A percentile compares a stretch with the other conserved stretches of the same genome.
Evolutionary conservation across 352 stramenopile species (phyloP).

Genomic region (Blastocystis hominis): DNA sequence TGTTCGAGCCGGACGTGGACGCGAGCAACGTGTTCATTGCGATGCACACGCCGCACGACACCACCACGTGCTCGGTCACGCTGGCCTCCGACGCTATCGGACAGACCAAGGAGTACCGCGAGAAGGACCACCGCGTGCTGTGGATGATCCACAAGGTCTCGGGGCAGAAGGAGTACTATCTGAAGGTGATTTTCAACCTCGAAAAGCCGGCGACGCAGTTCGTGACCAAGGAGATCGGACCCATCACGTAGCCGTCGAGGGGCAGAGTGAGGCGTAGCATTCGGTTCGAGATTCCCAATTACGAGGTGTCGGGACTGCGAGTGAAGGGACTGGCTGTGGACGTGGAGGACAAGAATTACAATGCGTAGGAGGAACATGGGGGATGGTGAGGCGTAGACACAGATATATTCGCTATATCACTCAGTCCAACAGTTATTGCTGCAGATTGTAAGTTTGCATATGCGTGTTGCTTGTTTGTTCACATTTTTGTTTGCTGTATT

Average conservation of each 20-base stretch:
- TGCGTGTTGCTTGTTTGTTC: conserved; percentile 6
- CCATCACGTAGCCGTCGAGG: not conserved
- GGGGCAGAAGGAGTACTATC: conserved; percentile 81
- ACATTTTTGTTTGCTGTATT: not conserved
- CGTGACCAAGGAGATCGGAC: conserved; percentile 19
- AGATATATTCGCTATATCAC: conserved; percentile 97
- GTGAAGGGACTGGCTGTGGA: conserved; percentile 92
- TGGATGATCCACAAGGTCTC: conserved; percentile 92
- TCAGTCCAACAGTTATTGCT: conserved; percentile 91
- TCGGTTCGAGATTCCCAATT: conserved; percentile 99
- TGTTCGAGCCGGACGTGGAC: conserved; percentile 61
- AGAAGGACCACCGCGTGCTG: conserved; percentile 83
- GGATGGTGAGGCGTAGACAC: conserved; percentile 64
- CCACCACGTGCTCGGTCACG: conserved; percentile 57
- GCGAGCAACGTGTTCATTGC: conserved; percentile 59
- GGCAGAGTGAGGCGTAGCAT: conserved; percentile 65
- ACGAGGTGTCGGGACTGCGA: conserved; percentile 93
- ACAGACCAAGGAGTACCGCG: conserved; percentile 84
- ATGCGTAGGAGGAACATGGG: conserved; percentile 66
- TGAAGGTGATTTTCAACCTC: conserved; percentile 79
- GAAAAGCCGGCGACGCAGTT: conserved; percentile 50
- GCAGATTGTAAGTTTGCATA: conserved; percentile 74
- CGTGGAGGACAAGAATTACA: conserved; percentile 89
- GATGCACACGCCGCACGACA: conserved; percentile 43
- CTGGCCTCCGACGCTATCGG: conserved; percentile 61